Conservation (phyloP, 768 basidiomycete genomes). For the Auricularia heimuer region DNA sequence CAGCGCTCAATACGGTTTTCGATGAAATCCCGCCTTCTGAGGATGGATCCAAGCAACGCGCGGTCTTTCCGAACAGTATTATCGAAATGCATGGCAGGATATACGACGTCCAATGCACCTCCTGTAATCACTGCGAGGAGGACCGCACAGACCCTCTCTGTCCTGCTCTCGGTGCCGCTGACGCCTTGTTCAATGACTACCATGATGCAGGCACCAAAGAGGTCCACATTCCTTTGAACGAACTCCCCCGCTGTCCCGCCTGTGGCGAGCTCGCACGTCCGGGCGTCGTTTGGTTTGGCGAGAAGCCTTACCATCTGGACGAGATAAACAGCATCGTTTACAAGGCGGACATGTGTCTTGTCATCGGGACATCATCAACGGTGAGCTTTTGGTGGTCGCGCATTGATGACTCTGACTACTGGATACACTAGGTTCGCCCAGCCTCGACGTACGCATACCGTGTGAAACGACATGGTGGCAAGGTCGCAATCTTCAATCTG, state of each 20-base stretch:
- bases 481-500: slow-evolving; percentile 32
- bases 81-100: slow-evolving; percentile 55
- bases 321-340: slow-evolving; percentile 32
- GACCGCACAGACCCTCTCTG: slow-evolving; percentile 37
- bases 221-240: slow-evolving; percentile 21
- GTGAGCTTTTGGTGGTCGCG: slow-evolving; percentile 19
- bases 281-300: slow-evolving; percentile 53
- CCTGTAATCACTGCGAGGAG: slow-evolving; percentile 32
- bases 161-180: slow-evolving; percentile 34
- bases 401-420: not conserved
- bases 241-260: slow-evolving; percentile 33
- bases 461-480: slow-evolving; percentile 28
- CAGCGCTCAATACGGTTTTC: not conserved
- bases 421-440: slow-evolving; percentile 30
- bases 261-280: slow-evolving; percentile 38
- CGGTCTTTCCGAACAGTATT: not conserved
- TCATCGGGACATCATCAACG: slow-evolving; percentile 46
- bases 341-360: slow-evolving; percentile 41
- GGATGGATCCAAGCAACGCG: not conserved
- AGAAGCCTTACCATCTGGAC: slow-evolving; percentile 30
- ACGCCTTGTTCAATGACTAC: slow-evolving; percentile 26
- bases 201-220: slow-evolving; percentile 23
- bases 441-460: slow-evolving; percentile 30
- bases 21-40: not conserved
- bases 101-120: slow-evolving; percentile 43